These are phyloP conservation scores for Trichophyton benhamiae DNA, from an alignment of 2,329 filamentous ascomycete genomes.

Conservation along the genomic window DNA sequence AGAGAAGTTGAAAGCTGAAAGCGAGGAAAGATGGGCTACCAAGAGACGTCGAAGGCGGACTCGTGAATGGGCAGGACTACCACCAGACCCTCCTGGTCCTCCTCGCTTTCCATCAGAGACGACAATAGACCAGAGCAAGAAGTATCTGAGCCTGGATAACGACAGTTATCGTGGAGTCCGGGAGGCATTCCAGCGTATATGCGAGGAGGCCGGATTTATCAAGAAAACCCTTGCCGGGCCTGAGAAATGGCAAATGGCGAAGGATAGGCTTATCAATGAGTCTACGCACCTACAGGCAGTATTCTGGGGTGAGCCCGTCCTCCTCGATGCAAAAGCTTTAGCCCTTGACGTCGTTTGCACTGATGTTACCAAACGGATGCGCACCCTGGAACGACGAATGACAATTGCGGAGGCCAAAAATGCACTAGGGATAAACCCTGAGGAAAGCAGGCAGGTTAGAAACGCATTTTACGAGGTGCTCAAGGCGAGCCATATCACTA, in stretches of 20 bases:
- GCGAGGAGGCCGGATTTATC: constrained; percentile 51
- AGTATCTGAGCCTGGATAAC: constrained; percentile 52
- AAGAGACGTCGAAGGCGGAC: constrained; percentile 58
- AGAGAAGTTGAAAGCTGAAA: constrained; percentile 45
- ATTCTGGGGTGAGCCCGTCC: constrained; percentile 47
- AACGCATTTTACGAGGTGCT: constrained; percentile 55
- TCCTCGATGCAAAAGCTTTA: constrained; percentile 50
- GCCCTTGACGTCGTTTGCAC: constrained; percentile 69
- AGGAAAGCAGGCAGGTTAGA: constrained; percentile 54
- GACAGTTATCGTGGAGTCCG: constrained; percentile 52
- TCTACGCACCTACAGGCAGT: constrained; percentile 50
- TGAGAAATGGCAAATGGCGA: constrained; percentile 60
- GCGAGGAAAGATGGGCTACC: constrained; percentile 48
- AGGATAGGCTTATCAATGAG: constrained; percentile 53
- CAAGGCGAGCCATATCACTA: constrained; percentile 53
- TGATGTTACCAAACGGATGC: constrained; percentile 70
- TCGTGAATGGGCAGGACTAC: constrained; percentile 54
- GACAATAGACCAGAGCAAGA: constrained; percentile 66
- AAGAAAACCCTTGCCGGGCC: constrained; percentile 67
- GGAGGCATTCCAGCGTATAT: constrained; percentile 57
- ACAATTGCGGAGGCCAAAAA: constrained; percentile 65
- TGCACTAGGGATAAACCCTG: constrained; percentile 54
- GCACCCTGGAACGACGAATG: constrained; percentile 53
- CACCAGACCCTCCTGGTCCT: constrained; percentile 54
- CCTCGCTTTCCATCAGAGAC: constrained; percentile 72